Percentiles rank a stretch among this genome's conserved stretches.
These are phyloP conservation scores for Metschnikowia santaceciliae DNA, from an alignment of 805 yeast species.

Conservation along the genomic window DNA sequence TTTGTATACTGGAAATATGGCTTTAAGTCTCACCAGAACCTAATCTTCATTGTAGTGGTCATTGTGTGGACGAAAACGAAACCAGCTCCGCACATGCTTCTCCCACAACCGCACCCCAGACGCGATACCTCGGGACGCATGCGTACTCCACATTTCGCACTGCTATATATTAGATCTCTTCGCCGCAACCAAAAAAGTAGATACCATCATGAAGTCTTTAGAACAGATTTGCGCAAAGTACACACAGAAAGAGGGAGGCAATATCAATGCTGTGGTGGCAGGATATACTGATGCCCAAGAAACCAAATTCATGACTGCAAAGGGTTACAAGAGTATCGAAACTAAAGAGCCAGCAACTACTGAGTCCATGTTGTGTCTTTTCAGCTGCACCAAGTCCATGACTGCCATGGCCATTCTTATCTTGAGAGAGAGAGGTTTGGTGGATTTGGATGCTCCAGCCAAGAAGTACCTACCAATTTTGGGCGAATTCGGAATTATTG, in stretches of 20 bases:
- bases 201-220: slow-evolving; percentile 1
- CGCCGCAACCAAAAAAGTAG: background rate
- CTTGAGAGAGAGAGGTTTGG: slow-evolving; percentile 28
- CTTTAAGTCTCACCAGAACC: too few relatives aligned
- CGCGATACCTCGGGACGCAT: slow-evolving; percentile 1
- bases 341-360: slow-evolving; percentile 8
- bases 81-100: background rate
- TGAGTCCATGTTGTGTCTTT: slow-evolving; percentile 12
- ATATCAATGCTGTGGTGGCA: slow-evolving; percentile 14
- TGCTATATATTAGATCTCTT: background rate
- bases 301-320: slow-evolving; percentile 9
- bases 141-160: slow-evolving; percentile 1
- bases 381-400: slow-evolving; percentile 18
- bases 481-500: slow-evolving; percentile 17
- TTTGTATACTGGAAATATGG: background rate
- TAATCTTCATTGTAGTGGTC: background rate
- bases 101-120: background rate
- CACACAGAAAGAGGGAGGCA: background rate
- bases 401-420: slow-evolving; percentile 33
- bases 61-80: too few relatives aligned
- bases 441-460: slow-evolving; percentile 34
- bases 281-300: slow-evolving; percentile 13
- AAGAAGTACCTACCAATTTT: slow-evolving; percentile 30
- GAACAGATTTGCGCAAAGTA: slow-evolving; percentile 8
- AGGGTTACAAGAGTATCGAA: slow-evolving; percentile 12